phyloP scores from a whole-genome alignment of 2,329 filamentous ascomycete species.

The Penicillium olsonii region DNA sequence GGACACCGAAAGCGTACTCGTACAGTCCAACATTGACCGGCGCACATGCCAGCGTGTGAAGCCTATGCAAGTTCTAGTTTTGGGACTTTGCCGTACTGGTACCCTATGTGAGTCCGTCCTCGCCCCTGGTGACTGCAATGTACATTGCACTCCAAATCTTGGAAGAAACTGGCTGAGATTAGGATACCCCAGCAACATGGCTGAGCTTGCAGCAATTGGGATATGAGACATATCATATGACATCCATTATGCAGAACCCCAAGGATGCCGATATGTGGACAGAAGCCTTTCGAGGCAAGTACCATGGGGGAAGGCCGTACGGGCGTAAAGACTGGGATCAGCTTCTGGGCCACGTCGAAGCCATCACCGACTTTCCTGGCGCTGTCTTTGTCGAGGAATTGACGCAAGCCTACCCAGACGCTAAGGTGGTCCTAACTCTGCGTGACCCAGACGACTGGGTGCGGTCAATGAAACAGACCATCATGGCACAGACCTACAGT shows the following conservation, averaged over 20 bases:
- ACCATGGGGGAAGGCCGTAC: slow-evolving; percentile 3
- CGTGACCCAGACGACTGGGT: slow-evolving; percentile 32
- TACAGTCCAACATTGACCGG: slow-evolving; percentile 13
- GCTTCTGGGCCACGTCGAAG: slow-evolving; percentile 29
- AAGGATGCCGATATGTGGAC: slow-evolving; percentile 10
- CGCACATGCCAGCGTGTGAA: slow-evolving; percentile 13
- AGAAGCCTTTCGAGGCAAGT: not conserved
- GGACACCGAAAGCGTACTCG: slow-evolving; percentile 8
- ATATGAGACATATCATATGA: slow-evolving; percentile 25
- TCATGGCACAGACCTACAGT: slow-evolving; percentile 14
- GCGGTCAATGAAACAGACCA: slow-evolving; percentile 19
- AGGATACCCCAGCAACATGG: slow-evolving; percentile 11
- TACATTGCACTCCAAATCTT: no score
- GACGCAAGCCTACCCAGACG: slow-evolving; percentile 36
- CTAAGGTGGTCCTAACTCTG: slow-evolving; percentile 37
- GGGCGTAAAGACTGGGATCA: slow-evolving; percentile 30
- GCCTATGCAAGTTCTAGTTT: slow-evolving; percentile 23
- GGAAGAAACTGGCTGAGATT: no score
- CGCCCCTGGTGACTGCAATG: no score
- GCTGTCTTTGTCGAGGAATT: slow-evolving; percentile 39
- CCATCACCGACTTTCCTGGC: slow-evolving; percentile 32
- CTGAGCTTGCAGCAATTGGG: slow-evolving; percentile 25
- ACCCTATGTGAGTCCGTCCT: slow-evolving; percentile 19
- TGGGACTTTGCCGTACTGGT: slow-evolving; percentile 23
- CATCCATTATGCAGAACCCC: slow-evolving; percentile 16